Evolutionary conservation across 805 yeast species (phyloP).

Genomic region (Ogataea paraovalis): DNA sequence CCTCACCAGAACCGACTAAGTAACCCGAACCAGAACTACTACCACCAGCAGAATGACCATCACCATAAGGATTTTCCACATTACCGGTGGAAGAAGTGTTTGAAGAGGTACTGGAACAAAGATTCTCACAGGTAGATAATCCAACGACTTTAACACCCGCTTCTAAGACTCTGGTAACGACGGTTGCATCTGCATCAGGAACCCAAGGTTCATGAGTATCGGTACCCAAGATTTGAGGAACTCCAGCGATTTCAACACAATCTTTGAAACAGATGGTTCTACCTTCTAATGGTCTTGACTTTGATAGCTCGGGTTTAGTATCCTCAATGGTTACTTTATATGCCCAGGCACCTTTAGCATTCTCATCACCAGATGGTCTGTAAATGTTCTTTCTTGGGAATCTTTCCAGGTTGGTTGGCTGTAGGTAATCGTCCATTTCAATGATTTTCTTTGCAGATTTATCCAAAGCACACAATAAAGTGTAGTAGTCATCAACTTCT

Average conservation of each 20-base stretch:
- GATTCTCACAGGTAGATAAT: conserved; percentile 35
- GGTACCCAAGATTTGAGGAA: conserved; percentile 36
- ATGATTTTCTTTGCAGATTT: conserved; percentile 23
- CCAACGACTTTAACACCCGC: conserved; percentile 35
- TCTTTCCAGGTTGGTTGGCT: conserved; percentile 27
- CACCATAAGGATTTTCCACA: conserved; percentile 40
- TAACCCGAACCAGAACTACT: conserved; percentile 45
- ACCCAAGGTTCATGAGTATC: conserved; percentile 30
- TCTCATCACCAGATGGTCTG: conserved; percentile 22
- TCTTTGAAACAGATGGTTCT: conserved; percentile 33
- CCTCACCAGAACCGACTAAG: conserved; percentile 43
- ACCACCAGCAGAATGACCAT: conserved; percentile 37
- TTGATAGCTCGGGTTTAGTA: conserved; percentile 26
- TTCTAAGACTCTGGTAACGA: conserved; percentile 32
- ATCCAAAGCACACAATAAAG: conserved; percentile 27
- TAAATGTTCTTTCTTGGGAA: conserved; percentile 31
- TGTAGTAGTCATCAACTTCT: conserved; percentile 24
- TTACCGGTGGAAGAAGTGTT: conserved; percentile 39
- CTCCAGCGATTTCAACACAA: conserved; percentile 32
- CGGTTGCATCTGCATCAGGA: conserved; percentile 35
- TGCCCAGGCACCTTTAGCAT: conserved; percentile 33
- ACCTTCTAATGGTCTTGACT: conserved; percentile 29
- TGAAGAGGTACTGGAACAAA: conserved; percentile 26
- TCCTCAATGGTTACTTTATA: conserved; percentile 25
- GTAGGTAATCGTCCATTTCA: conserved; percentile 30